Evolutionary conservation across 139 green algal genomes (phyloP), one percentile per base, ranked within the genome.

Genomic region (Tetraselmis chui): DNA sequence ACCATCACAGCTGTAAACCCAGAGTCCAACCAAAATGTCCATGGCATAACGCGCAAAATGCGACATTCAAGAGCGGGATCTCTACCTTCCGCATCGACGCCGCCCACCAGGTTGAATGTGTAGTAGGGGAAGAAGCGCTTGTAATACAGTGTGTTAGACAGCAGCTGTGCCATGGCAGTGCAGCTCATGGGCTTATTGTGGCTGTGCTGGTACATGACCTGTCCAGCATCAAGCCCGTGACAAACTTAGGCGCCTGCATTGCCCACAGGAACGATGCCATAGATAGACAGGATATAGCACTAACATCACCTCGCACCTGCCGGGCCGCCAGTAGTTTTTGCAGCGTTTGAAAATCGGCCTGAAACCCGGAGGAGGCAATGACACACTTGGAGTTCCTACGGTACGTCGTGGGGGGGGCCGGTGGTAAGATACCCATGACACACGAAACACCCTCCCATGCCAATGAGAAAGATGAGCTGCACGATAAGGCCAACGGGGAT

Each of bases 111-210:
- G 91, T 98, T 99, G 86, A 97, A 99, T 24, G 97, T 98, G 94
- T 98, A 99, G 89, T 98, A 99, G 1, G 97, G 97, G 86, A 99
- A 99, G 93, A 99, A 99, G 81, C 97, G 93, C 88, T 97, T 96
- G 85, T 95, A 93, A 88, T 98, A 98, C 59, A 98, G 87, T 11
- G 96, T 99, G 92, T 98, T 99, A 76, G 91, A 93, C 30, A 99
- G 89, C 79, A 98, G 93, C 93, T 99, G 97, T 1, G 97, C 96
- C 29, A 94, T 90, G 1, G 95, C 96, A 28, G 86, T 81, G 79
- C 93, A 94, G 76, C 87, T 90, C 94, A 99, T 98, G 79, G 92
- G 88, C 85, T 93, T 93, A 78, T 88, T 89, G 86, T 96, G 95
- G 83, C 95, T 94, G 89, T 98, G 94, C 83, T 94, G 83, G 84